Conservation (phyloP, 441 rosid species). For the Aleurites moluccanus region DNA sequence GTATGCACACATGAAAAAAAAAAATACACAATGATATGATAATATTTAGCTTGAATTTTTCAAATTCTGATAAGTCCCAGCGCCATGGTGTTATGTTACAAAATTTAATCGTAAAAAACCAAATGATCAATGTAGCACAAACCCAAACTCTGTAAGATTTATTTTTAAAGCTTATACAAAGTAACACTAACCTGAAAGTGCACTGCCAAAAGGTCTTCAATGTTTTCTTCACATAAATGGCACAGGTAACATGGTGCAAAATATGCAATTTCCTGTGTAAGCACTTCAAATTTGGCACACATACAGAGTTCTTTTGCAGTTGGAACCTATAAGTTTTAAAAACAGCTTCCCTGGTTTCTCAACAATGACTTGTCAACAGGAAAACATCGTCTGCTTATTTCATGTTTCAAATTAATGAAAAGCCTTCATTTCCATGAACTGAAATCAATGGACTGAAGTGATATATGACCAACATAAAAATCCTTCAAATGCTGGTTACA, state of each 20-base stretch:
- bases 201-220: slow-evolving; percentile 2
- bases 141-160: background rate
- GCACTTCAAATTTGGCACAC: background rate
- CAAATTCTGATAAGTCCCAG: background rate
- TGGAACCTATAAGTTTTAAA: background rate
- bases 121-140: background rate
- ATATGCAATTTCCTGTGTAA: background rate
- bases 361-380: background rate
- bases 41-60: background rate
- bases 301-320: background rate
- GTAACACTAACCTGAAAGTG: slow-evolving; percentile 9
- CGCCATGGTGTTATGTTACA: background rate
- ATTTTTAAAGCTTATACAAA: background rate
- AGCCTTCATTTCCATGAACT: slow-evolving; percentile 61
- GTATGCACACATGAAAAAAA: background rate
- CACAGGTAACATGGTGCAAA: background rate
- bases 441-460: slow-evolving; percentile 83
- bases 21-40: background rate
- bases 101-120: background rate
- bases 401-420: background rate
- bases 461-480: slow-evolving; percentile 67
- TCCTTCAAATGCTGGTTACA: slow-evolving; percentile 71
- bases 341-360: slow-evolving; percentile 11
- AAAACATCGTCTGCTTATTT: background rate
- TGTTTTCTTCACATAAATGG: background rate